A percentile compares a stretch with the other conserved stretches of the same genome.
These are phyloP conservation scores for Fusarium siculi DNA, from an alignment of 2,329 filamentous ascomycete species.

Conservation along the genomic window DNA sequence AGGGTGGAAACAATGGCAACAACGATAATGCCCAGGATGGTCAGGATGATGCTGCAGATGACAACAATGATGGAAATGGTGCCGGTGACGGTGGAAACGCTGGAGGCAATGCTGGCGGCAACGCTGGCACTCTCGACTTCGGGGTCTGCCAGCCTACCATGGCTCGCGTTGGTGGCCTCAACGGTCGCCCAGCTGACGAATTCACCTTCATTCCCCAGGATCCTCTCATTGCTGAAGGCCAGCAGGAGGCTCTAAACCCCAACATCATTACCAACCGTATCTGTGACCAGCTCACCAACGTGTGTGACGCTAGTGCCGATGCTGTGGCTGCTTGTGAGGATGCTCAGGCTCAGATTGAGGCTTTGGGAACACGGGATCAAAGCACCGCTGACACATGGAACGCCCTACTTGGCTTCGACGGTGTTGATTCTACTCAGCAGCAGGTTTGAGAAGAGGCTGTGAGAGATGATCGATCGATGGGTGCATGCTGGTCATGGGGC, in stretches of 20 bases:
- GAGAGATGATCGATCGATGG: constrained; percentile 4
- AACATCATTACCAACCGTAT: constrained; percentile 80
- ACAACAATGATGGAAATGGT: neutral
- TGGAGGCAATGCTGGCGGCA: constrained; percentile 2
- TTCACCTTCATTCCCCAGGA: constrained; percentile 77
- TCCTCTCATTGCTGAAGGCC: constrained; percentile 65
- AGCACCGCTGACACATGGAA: constrained; percentile 62
- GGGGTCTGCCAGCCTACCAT: constrained; percentile 66
- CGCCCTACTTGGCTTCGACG: constrained; percentile 50
- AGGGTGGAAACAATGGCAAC: neutral
- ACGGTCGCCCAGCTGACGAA: constrained; percentile 66
- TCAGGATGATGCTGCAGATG: neutral
- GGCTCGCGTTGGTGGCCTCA: constrained; percentile 67
- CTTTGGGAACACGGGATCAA: constrained; percentile 59
- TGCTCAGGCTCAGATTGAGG: constrained; percentile 64
- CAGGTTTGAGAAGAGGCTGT: constrained; percentile 26
- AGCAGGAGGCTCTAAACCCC: constrained; percentile 76
- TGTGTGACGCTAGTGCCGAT: constrained; percentile 70
- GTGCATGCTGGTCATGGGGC: constrained; percentile 34
- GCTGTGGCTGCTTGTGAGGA: constrained; percentile 64
- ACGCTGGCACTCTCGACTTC: constrained; percentile 58
- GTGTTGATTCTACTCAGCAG: constrained; percentile 37
- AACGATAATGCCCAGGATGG: constrained; percentile 1
- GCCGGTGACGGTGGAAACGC: constrained; percentile 27
- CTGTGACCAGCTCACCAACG: constrained; percentile 75